phyloP scores from a whole-genome alignment of 2,329 filamentous ascomycete genomes.

The Alternaria postmessia region DNA sequence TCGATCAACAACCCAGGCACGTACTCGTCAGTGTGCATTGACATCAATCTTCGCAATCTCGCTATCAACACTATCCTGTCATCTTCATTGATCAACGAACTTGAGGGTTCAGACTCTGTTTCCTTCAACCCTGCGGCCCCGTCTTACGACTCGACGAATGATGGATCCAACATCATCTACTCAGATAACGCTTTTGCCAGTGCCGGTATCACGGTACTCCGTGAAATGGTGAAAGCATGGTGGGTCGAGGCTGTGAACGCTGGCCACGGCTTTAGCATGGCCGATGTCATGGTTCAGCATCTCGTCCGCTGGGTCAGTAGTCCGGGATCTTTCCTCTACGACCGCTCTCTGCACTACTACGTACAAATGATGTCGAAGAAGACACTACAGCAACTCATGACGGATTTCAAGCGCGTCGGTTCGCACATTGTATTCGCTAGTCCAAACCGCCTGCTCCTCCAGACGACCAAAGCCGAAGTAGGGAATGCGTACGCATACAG shows the following conservation, averaged over 20 bases:
- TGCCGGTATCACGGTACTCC: constrained; percentile 85
- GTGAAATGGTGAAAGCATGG: constrained; percentile 99
- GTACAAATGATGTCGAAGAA: constrained; percentile 99
- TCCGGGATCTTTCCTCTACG: constrained; percentile 92
- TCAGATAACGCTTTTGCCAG: constrained; percentile 93
- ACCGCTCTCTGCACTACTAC: constrained; percentile 92
- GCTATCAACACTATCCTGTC: constrained; percentile 98
- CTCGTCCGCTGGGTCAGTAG: constrained; percentile 97
- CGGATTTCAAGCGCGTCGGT: constrained; percentile 92
- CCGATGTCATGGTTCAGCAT: constrained; percentile 96
- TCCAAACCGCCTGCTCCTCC: constrained; percentile 85
- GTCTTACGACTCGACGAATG: constrained; percentile 65
- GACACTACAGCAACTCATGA: constrained; percentile 95
- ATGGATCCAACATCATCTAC: constrained; percentile 74
- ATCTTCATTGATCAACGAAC: constrained; percentile 93
- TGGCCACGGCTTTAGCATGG: constrained; percentile 74
- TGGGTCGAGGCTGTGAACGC: constrained; percentile 93
- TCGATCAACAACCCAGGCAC: constrained; percentile 92
- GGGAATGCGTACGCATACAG: constrained; percentile 97
- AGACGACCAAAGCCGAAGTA: constrained; percentile 96
- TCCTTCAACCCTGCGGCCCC: constrained; percentile 80
- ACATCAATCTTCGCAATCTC: constrained; percentile 90
- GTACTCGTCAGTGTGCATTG: constrained; percentile 95
- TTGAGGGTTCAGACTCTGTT: constrained; percentile 87
- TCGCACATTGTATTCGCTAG: constrained; percentile 96